Base-by-base conservation (phyloP, 495 filamentous ascomycete genomes). In the Cenococcum geophilum region DNA sequence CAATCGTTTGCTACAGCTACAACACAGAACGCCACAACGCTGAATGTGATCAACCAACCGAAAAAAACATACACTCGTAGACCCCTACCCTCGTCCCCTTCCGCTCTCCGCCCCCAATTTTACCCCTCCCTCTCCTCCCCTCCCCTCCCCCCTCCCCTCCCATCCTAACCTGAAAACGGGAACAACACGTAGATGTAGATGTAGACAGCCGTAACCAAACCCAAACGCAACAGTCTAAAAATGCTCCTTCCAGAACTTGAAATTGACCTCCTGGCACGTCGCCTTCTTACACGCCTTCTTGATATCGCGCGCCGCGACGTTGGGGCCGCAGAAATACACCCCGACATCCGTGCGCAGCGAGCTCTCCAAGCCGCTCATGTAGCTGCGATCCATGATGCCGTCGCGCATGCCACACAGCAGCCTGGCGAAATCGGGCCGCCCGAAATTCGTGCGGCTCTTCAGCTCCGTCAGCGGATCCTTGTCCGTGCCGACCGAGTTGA, bases 171-270 rank as follows among this genome's bases (percentile, higher is more conserved):
- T 3, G 6, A 32, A 32, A 32, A 32, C 27, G 6, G 27, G 2
- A 32, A 32, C 27, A 32, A 32, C 27, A 32, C 6, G 27, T 6
- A 32, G 27, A 32, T 32, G 27, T 32, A 32, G 27, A 32, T 32
- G 6, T 32, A 32, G 27, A 32, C 27, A 32, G 27, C 27, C 27
- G 27, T 32, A 32, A 32, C 27, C 27, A 32, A 32, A 6, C 27
- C 27, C 27, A 32, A 32, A 32, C 2, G 27, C 2, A 32, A 32
- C 2, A 25, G 5, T 23, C 49, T 52, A 76, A 55, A 76, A 87
- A 79, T 99, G 91, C 76, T 99, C 93, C 77, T 97, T 99, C 93
- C 93, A 99, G 79, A 99, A 99, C 72, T 89, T 90, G 77, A 97
- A 99, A 58, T 82, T 82, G 58, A 98, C 88, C 64, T 95, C 89